Conservation (phyloP, 2,329 filamentous ascomycete genomes). For the Penicillium sp. region DNA sequence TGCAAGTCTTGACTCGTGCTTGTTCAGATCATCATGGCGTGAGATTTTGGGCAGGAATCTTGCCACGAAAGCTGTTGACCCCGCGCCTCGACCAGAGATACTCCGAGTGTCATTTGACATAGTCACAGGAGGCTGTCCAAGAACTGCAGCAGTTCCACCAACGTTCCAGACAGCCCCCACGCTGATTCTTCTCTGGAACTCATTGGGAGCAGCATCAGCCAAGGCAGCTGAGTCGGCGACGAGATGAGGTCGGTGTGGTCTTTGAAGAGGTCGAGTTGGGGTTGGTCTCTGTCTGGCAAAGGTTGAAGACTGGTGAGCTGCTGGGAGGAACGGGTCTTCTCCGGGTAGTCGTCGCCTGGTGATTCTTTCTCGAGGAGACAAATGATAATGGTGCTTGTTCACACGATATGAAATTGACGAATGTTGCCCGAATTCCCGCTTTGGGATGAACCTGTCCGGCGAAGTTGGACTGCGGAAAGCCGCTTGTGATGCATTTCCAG, state of each 20-base stretch:
- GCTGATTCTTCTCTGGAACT: constrained; percentile 61
- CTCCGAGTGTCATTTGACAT: constrained; percentile 69
- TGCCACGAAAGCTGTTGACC: constrained; percentile 68
- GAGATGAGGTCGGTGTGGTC: constrained; percentile 43
- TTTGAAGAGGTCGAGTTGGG: constrained; percentile 25
- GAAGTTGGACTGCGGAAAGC: constrained; percentile 37
- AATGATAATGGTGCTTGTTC: constrained; percentile 54
- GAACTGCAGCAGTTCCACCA: constrained; percentile 68
- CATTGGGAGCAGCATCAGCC: constrained; percentile 21
- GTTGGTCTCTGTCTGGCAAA: constrained; percentile 20
- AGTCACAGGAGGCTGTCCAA: constrained; percentile 50
- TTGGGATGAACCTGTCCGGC: constrained; percentile 66
- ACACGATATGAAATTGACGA: constrained; percentile 59
- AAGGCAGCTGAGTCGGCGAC: constrained; percentile 36
- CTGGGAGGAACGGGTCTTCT: constrained; percentile 61
- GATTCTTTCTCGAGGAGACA: constrained; percentile 56
- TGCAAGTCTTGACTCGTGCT: constrained; percentile 76
- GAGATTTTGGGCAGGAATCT: constrained; percentile 60
- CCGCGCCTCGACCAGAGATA: constrained; percentile 72
- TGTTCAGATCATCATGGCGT: constrained; percentile 66
- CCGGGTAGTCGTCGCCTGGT: constrained; percentile 51
- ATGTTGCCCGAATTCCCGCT: constrained; percentile 49
- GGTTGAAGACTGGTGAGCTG: constrained; percentile 33
- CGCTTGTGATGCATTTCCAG: constrained; percentile 18
- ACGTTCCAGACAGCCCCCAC: constrained; percentile 77